These are phyloP conservation scores for Teratosphaeria pseudoeucalypti DNA, from an alignment of 2,329 filamentous ascomycete genomes.

Conservation along the genomic window DNA sequence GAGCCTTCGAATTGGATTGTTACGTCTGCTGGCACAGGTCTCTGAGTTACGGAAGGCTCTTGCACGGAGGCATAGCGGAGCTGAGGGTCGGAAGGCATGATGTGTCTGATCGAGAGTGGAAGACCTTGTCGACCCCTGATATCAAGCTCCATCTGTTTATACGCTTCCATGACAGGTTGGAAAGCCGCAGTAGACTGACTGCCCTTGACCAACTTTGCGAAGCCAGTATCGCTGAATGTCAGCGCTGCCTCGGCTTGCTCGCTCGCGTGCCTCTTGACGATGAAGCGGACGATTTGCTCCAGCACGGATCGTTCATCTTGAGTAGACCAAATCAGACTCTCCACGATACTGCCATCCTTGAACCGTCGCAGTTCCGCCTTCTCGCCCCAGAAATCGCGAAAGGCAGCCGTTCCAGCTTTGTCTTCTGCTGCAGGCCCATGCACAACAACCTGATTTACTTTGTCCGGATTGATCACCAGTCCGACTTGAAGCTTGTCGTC, in stretches of 20 bases:
- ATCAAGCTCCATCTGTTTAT: conserved; percentile 63
- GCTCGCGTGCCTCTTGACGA: conserved; percentile 60
- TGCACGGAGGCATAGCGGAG: conserved; percentile 63
- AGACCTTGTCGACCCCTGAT: conserved; percentile 70
- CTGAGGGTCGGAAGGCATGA: conserved; percentile 61
- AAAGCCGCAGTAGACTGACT: conserved; percentile 44
- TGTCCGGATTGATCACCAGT: conserved; percentile 61
- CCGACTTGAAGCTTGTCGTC: conserved; percentile 48
- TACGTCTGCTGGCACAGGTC: conserved; percentile 57
- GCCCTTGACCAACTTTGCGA: conserved; percentile 34
- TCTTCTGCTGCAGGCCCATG: conserved; percentile 80
- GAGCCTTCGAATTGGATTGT: conserved; percentile 89
- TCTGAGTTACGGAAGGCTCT: conserved; percentile 31
- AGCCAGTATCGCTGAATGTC: conserved; percentile 37
- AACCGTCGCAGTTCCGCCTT: conserved; percentile 89
- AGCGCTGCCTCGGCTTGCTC: conserved; percentile 39
- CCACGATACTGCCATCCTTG: conserved; percentile 86
- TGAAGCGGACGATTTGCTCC: conserved; percentile 67
- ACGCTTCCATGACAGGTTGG: conserved; percentile 57
- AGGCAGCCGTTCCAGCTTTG: conserved; percentile 68
- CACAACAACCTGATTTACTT: conserved; percentile 68
- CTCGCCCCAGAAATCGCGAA: conserved; percentile 88
- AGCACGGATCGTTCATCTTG: conserved; percentile 54
- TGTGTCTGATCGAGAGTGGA: conserved; percentile 73
- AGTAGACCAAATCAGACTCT: conserved; percentile 78